Percentiles rank a stretch among this genome's conserved stretches.
Evolutionary conservation across 2,329 filamentous ascomycete genomes (phyloP).

Genomic region (Geosmithia putterillii): DNA sequence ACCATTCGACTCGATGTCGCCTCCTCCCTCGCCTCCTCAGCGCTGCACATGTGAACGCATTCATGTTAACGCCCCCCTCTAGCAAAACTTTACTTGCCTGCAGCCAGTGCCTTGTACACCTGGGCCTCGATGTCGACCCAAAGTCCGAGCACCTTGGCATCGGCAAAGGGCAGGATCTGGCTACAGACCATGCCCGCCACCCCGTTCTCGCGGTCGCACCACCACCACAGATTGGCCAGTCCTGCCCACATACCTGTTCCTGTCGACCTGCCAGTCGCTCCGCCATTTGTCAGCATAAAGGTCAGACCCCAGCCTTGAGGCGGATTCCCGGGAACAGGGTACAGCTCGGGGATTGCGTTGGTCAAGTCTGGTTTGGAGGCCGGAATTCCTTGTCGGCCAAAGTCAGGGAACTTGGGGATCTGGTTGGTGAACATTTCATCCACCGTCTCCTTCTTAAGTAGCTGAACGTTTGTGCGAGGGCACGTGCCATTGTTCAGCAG

Average conservation of each 20-base stretch:
- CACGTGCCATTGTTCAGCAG: conserved; percentile 53
- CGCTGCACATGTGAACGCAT: background rate
- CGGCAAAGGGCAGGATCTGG: conserved; percentile 38
- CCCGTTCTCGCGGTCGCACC: conserved; percentile 46
- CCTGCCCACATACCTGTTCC: conserved; percentile 46
- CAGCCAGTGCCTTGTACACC: conserved; percentile 17
- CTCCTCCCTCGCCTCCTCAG: too few species aligned
- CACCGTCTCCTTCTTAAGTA: conserved; percentile 45
- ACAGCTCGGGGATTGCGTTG: conserved; percentile 36
- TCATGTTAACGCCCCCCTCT: background rate
- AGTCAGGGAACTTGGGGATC: conserved; percentile 40
- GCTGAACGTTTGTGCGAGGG: conserved; percentile 37
- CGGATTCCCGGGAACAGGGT: conserved; percentile 26
- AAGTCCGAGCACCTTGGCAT: conserved; percentile 25
- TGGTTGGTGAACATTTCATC: conserved; percentile 55
- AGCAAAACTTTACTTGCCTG: background rate
- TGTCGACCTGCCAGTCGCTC: conserved; percentile 35
- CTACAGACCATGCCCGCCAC: conserved; percentile 38
- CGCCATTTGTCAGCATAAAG: conserved; percentile 38
- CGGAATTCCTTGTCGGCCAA: conserved; percentile 28
- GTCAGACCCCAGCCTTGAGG: conserved; percentile 55
- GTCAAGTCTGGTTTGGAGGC: conserved; percentile 35
- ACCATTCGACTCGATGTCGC: too few species aligned
- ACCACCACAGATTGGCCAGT: conserved; percentile 49
- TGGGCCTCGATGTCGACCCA: conserved; percentile 25